phyloP scores from a whole-genome alignment of 768 basidiomycete genomes.

The Collybia sp. region DNA sequence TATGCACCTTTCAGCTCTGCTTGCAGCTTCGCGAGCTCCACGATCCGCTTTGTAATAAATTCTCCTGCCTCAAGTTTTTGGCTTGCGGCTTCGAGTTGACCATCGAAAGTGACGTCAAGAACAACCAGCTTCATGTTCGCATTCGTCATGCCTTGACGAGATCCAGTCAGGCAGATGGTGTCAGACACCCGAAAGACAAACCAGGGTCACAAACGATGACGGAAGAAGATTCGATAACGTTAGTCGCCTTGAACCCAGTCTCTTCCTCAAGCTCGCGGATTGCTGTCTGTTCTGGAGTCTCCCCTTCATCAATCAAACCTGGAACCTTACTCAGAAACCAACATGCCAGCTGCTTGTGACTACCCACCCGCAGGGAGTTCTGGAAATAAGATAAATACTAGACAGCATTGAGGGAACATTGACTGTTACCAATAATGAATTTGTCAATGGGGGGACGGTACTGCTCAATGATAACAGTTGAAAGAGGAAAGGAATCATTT shows the following conservation, averaged over 20 bases:
- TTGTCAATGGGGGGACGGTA: slow-evolving; percentile 85
- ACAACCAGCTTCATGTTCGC: slow-evolving; percentile 89
- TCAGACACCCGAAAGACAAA: slow-evolving; percentile 18
- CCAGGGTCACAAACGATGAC: slow-evolving; percentile 70
- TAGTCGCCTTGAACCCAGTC: slow-evolving; percentile 75
- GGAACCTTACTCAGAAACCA: background rate
- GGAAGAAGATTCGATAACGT: slow-evolving; percentile 59
- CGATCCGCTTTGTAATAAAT: slow-evolving; percentile 68
- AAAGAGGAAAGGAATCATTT: slow-evolving; percentile 63
- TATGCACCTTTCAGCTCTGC: slow-evolving; percentile 62
- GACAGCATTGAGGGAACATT: background rate
- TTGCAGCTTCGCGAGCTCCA: slow-evolving; percentile 63
- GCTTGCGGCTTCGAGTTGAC: slow-evolving; percentile 60
- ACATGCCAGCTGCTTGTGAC: background rate
- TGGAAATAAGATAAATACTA: slow-evolving; percentile 8
- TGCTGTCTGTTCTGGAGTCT: slow-evolving; percentile 76
- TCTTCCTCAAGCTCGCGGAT: slow-evolving; percentile 91
- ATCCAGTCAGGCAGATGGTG: background rate
- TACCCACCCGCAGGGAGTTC: slow-evolving; percentile 33
- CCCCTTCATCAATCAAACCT: slow-evolving; percentile 85
- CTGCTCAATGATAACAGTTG: slow-evolving; percentile 87
- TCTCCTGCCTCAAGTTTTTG: slow-evolving; percentile 86
- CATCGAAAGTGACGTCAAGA: slow-evolving; percentile 63
- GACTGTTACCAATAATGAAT: slow-evolving; percentile 59
- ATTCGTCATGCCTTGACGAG: slow-evolving; percentile 78